Evolutionary conservation across 352 stramenopile species (phyloP), one percentile per base, ranked within the genome.

Genomic region (Pythium phragmiticola): DNA sequence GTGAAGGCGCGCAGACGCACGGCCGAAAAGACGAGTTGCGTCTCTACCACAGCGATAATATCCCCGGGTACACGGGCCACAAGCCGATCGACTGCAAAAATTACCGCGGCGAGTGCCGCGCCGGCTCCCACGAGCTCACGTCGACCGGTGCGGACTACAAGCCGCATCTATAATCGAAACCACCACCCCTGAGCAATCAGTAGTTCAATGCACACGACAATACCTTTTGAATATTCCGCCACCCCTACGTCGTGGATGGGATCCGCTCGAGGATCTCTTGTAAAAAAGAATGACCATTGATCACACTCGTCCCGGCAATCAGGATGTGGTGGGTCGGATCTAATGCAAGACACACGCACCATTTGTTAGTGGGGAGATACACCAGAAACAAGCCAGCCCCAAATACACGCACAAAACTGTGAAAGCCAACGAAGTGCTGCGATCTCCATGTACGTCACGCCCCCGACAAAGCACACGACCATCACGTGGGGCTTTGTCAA

Each of bases 61-160:
- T 96, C 14, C 84, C 88, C 0, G 86, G 86, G 0, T 96, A 96
- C 70, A 88, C 84, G 9, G 85, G 88, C 2, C 82, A 93, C 73
- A 90, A 91, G 36, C 81, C 86, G 0, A 68, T 81, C 21, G 81
- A 90, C 64, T 90, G 81, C 69, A 70, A 59, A n/a, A 95, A 95
- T 66, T 90, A 90, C 57, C 78, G 75, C 16, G 87, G 87, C 28
- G 84, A 92, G 36, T 89, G 77, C 41, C 77, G 70, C 13, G 77
- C 86, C 11, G 87, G 84, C 45, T 87, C 73, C 33, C 66, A 92
- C 37, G 51, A 57, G 0, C 69, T 69, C 30, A 92, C 82, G 9
- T 90, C 85, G 7, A 92, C 80, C 0, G 85, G 85, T 5, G 71
- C 75, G 11, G 74, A 77, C 34, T 92, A 88, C 57, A 77, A 75